Evolutionary conservation across 768 basidiomycete genomes (phyloP).

Genomic region (Serendipita sp.): DNA sequence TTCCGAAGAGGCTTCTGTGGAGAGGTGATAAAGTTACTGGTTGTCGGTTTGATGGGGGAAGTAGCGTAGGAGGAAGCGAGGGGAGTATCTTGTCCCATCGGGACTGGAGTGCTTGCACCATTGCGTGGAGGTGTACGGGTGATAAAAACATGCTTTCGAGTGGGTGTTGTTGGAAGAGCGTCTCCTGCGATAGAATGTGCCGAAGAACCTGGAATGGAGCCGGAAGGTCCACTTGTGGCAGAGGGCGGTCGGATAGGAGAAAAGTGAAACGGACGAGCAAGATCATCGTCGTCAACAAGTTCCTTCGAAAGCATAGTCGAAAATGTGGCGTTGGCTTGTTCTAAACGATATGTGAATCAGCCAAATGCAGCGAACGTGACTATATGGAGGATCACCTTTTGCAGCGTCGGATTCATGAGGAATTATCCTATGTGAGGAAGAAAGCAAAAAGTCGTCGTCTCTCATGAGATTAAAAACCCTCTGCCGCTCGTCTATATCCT

Average conservation of each 20-base stretch:
- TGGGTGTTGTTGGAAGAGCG: constrained; percentile 32
- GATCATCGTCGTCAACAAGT: constrained; percentile 29
- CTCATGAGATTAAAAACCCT: constrained; percentile 47
- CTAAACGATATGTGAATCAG: constrained; percentile 22
- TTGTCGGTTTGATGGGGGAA: constrained; percentile 75
- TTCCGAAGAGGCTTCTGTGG: constrained; percentile 66
- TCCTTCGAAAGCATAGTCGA: constrained; percentile 60
- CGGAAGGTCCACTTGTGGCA: not conserved
- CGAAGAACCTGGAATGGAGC: constrained; percentile 8
- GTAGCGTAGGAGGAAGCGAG: constrained; percentile 84
- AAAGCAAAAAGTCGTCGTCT: constrained; percentile 38
- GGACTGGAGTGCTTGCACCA: constrained; percentile 10
- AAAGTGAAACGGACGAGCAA: constrained; percentile 44
- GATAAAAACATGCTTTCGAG: constrained; percentile 25
- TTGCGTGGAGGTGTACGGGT: constrained; percentile 23
- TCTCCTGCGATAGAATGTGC: constrained; percentile 7
- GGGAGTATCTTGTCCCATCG: constrained; percentile 25
- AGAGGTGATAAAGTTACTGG: constrained; percentile 65
- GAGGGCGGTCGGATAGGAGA: constrained; percentile 36
- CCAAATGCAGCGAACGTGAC: constrained; percentile 11
- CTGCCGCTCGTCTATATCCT: constrained; percentile 43
- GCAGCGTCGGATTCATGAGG: constrained; percentile 61
- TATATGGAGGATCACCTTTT: constrained; percentile 33
- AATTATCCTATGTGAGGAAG: constrained; percentile 42
- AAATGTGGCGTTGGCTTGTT: constrained; percentile 77